Percentiles rank a stretch among this genome's conserved stretches.
Conservation (phyloP, 345 rosid species). For the Brassica carinata region DNA sequence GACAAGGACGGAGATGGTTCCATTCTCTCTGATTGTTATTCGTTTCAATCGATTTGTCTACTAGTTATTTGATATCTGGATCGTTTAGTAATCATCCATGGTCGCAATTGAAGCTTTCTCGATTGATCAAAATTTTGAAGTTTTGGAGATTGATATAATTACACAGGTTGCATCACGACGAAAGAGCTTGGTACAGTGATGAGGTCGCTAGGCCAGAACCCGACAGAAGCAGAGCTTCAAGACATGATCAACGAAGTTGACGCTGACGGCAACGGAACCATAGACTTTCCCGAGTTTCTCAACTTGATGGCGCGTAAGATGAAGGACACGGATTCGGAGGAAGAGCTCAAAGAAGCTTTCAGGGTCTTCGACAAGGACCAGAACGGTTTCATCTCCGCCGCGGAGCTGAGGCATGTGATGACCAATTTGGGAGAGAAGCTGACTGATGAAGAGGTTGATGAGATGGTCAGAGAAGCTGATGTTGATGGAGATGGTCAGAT, state of each 20-base stretch:
- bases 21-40: constrained; percentile 5
- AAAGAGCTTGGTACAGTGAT: constrained; percentile 47
- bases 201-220: constrained; percentile 45
- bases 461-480: constrained; percentile 44
- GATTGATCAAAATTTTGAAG: neutral
- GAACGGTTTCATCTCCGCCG: constrained; percentile 45
- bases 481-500: constrained; percentile 49
- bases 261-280: constrained; percentile 59
- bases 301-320: constrained; percentile 60
- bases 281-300: constrained; percentile 58
- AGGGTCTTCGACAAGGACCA: constrained; percentile 47
- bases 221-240: constrained; percentile 46
- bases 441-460: constrained; percentile 56
- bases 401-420: constrained; percentile 59
- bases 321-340: constrained; percentile 55
- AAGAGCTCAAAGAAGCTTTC: constrained; percentile 45
- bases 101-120: neutral
- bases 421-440: constrained; percentile 55
- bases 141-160: neutral
- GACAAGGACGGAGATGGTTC: constrained; percentile 61
- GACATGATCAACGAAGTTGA: constrained; percentile 55
- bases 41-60: neutral
- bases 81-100: neutral
- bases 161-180: constrained; percentile 44
- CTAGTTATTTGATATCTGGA: neutral